A percentile compares a stretch with the other conserved stretches of the same genome.
Conservation (phyloP, 805 yeast species). For the Deakozyma indianensis region DNA sequence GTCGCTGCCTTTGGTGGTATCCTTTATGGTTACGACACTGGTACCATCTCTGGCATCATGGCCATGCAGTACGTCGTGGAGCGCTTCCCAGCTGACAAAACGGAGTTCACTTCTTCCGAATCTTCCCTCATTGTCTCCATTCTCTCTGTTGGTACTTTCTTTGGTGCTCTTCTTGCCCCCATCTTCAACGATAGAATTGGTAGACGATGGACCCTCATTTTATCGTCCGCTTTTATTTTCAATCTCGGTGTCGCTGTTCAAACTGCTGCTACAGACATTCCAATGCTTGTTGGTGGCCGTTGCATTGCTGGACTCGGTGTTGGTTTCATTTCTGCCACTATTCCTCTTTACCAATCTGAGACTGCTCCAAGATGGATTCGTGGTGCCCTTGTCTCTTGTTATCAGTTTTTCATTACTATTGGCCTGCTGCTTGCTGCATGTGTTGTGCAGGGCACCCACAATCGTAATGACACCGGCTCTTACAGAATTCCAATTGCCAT, state of each 20-base stretch:
- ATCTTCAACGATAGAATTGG: conserved; percentile 58
- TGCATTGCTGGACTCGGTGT: conserved; percentile 63
- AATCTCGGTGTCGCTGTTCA: conserved; percentile 62
- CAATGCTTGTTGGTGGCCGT: conserved; percentile 57
- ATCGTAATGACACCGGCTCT: conserved; percentile 17
- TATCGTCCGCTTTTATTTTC: conserved; percentile 35
- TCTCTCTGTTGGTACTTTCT: conserved; percentile 69
- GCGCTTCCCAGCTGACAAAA: conserved; percentile 29
- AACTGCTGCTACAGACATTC: conserved; percentile 33
- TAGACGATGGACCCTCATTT: conserved; percentile 29
- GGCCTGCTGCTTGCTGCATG: conserved; percentile 61
- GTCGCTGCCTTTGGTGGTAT: conserved; percentile 89
- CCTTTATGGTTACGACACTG: conserved; percentile 82
- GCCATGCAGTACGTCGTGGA: conserved; percentile 58
- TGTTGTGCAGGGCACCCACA: conserved; percentile 53
- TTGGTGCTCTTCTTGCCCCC: conserved; percentile 49
- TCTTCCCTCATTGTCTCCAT: conserved; percentile 62
- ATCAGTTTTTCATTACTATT: conserved; percentile 61
- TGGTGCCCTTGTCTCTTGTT: conserved; percentile 63
- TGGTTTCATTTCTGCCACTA: conserved; percentile 63
- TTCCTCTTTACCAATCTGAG: conserved; percentile 68
- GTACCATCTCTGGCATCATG: conserved; percentile 61
- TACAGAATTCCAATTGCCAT: conserved; percentile 57
- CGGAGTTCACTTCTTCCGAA: conserved; percentile 41
- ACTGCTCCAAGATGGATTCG: conserved; percentile 66